These are phyloP conservation scores for Kodamaea laetipori DNA, from an alignment of 805 yeast genomes.

Conservation along the genomic window DNA sequence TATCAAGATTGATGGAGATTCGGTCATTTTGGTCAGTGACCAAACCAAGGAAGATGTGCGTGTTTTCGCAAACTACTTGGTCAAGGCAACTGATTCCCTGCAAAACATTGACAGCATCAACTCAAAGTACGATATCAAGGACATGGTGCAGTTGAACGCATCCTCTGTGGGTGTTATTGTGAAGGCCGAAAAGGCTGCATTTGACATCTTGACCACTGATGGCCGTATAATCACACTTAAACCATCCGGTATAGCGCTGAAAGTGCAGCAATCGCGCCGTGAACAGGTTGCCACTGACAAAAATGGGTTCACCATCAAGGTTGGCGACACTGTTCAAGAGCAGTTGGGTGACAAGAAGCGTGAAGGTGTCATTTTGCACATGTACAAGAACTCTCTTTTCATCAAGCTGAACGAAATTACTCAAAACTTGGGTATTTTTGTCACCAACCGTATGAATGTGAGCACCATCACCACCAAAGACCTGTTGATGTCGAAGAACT, in stretches of 20 bases:
- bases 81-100: slow-evolving; percentile 88
- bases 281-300: slow-evolving; percentile 85
- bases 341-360: slow-evolving; percentile 63
- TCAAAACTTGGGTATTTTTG: slow-evolving; percentile 92
- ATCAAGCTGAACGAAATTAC: slow-evolving; percentile 74
- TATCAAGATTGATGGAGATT: slow-evolving; percentile 76
- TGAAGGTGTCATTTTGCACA: slow-evolving; percentile 85
- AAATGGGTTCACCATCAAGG: slow-evolving; percentile 78
- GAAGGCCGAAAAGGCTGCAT: slow-evolving; percentile 84
- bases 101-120: slow-evolving; percentile 55
- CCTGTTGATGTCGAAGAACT: slow-evolving; percentile 56
- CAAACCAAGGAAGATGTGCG: slow-evolving; percentile 86
- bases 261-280: slow-evolving; percentile 62
- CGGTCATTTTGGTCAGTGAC: slow-evolving; percentile 87
- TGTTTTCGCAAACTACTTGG: slow-evolving; percentile 87
- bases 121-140: slow-evolving; percentile 83
- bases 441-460: slow-evolving; percentile 71
- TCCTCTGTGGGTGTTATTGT: slow-evolving; percentile 86
- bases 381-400: slow-evolving; percentile 78
- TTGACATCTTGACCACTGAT: slow-evolving; percentile 77
- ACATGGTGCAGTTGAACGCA: slow-evolving; percentile 84
- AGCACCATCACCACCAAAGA: slow-evolving; percentile 85
- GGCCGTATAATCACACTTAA: slow-evolving; percentile 72
- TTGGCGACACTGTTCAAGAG: slow-evolving; percentile 94
- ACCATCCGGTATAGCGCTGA: slow-evolving; percentile 82